These are phyloP conservation scores for Lentinula detonsa DNA, from an alignment of 768 basidiomycete genomes.

Conservation along the genomic window DNA sequence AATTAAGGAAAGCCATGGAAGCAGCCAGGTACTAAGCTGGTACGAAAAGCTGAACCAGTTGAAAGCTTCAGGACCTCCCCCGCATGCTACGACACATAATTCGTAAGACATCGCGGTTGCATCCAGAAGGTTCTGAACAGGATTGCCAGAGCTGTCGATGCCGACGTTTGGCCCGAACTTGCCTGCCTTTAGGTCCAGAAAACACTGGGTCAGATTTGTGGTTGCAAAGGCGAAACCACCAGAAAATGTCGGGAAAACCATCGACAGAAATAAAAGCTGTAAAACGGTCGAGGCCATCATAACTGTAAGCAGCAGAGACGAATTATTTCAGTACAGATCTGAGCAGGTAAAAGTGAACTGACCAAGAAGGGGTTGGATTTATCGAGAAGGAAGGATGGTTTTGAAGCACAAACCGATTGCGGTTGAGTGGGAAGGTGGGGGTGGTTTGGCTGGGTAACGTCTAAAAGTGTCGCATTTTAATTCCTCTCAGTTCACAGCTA, in stretches of 20 bases:
- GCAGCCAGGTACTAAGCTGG: constrained; percentile 36
- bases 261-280: not conserved
- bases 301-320: not conserved
- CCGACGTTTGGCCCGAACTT: not conserved
- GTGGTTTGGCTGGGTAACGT: too few species aligned
- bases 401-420: too few species aligned
- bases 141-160: not conserved
- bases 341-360: too few species aligned
- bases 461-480: too few species aligned
- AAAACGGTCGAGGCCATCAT: not conserved
- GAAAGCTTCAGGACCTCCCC: not conserved
- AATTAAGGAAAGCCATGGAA: constrained; percentile 43
- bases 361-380: too few species aligned
- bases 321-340: not conserved
- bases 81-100: not conserved
- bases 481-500: too few species aligned
- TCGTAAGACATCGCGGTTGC: not conserved
- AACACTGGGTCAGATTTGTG: not conserved
- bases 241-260: not conserved
- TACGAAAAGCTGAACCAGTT: constrained; percentile 28
- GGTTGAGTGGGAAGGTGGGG: too few species aligned
- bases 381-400: too few species aligned
- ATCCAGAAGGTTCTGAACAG: not conserved
- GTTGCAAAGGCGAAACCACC: not conserved
- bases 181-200: not conserved